These are phyloP conservation scores for Pythium pyrilobum DNA, from an alignment of 352 stramenopile genomes.

Conservation along the genomic window DNA sequence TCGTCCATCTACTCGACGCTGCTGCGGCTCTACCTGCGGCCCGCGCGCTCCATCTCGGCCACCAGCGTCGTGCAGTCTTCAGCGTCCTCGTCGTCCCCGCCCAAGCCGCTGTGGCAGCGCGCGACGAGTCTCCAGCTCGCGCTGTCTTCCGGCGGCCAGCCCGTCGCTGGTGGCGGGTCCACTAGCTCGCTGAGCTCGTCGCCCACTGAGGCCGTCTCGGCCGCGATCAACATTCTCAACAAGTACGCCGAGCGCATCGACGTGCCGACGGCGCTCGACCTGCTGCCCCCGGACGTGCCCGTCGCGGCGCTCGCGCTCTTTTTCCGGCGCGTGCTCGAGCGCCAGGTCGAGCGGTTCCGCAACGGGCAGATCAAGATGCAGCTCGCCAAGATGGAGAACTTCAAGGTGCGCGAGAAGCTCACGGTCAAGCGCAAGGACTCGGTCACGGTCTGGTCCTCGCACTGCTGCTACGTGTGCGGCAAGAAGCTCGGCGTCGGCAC, in stretches of 20 bases:
- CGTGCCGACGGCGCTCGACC: slow-evolving; percentile 64
- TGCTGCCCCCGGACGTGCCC: slow-evolving; percentile 57
- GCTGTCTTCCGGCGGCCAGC: no score
- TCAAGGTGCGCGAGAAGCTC: slow-evolving; percentile 65
- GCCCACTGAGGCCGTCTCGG: slow-evolving; percentile 56
- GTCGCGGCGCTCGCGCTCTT: slow-evolving; percentile 46
- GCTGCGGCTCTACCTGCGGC: slow-evolving; percentile 66
- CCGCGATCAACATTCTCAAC: slow-evolving; percentile 71
- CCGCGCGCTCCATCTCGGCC: slow-evolving; percentile 20
- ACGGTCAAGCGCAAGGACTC: slow-evolving; percentile 58
- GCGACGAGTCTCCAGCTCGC: slow-evolving; percentile 18
- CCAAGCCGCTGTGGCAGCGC: slow-evolving; percentile 28
- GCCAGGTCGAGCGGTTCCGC: slow-evolving; percentile 63
- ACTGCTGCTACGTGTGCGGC: slow-evolving; percentile 63
- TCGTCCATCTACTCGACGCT: slow-evolving; percentile 81
- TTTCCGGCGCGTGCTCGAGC: slow-evolving; percentile 70
- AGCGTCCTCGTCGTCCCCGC: slow-evolving; percentile 19
- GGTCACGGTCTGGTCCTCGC: slow-evolving; percentile 71
- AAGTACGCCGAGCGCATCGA: slow-evolving; percentile 82
- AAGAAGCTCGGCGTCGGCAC: slow-evolving; percentile 66
- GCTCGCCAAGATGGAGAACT: slow-evolving; percentile 87
- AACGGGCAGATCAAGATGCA: slow-evolving; percentile 85
- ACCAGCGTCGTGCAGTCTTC: slow-evolving; percentile 1
- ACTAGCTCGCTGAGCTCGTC: slow-evolving; percentile 10
- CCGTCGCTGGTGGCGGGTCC: background rate